phyloP scores from a whole-genome alignment of 305 asterid species.

The Solanum aculeatissimum region DNA sequence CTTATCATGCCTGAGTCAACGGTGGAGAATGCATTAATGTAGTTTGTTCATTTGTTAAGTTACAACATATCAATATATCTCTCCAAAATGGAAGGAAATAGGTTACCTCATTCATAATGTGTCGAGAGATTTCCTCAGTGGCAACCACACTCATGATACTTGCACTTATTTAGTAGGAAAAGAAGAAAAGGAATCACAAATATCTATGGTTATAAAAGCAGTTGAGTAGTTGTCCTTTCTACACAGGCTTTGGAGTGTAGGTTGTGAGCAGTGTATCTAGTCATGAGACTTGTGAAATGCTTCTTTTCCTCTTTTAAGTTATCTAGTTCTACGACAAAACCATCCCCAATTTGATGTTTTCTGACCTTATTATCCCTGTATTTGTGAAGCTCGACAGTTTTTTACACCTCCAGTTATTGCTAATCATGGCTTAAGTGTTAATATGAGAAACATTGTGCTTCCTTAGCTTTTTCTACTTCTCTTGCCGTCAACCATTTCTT shows the following conservation, averaged over 20 bases:
- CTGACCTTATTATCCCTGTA: not conserved
- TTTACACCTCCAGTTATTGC: not conserved
- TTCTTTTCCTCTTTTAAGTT: not conserved
- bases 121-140: not conserved
- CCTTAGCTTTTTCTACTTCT: not conserved
- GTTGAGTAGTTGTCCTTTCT: not conserved
- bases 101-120: not conserved
- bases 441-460: not conserved
- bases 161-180: not conserved
- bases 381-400: not conserved
- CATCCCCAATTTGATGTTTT: not conserved
- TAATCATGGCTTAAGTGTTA: not conserved
- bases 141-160: not conserved
- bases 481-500: not conserved
- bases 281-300: not conserved
- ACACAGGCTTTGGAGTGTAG: not conserved
- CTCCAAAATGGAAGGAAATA: not conserved
- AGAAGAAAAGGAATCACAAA: not conserved
- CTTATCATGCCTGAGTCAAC: not conserved
- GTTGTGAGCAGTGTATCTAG: not conserved
- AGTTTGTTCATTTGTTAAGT: not conserved
- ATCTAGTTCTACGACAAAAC: not conserved
- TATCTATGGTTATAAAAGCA: not conserved
- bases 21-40: not conserved
- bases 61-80: not conserved